phyloP scores from a whole-genome alignment of 345 rosid genomes.

The Gossypium anomalum region DNA sequence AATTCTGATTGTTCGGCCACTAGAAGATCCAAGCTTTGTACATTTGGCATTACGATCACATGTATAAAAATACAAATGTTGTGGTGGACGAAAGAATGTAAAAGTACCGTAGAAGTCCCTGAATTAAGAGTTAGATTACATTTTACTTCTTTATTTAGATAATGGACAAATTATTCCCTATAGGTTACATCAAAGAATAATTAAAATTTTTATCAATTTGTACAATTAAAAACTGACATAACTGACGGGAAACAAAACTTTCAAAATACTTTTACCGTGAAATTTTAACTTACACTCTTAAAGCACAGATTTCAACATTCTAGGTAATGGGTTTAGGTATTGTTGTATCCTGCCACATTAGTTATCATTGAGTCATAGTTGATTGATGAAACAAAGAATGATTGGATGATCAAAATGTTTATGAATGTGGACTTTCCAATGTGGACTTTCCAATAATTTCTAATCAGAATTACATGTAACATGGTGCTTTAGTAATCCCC shows the following conservation, averaged over 20 bases:
- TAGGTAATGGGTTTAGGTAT: background rate
- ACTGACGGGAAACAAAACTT: fast-evolving
- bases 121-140: fast-evolving
- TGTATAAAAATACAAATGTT: background rate
- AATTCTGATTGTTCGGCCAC: background rate
- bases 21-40: background rate
- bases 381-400: background rate
- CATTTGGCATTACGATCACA: background rate
- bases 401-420: background rate
- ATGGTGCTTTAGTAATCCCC: background rate
- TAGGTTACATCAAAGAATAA: fast-evolving
- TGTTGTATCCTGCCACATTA: too few species aligned
- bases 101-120: fast-evolving
- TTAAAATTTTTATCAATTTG: too few species aligned
- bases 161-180: too few species aligned
- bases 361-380: background rate
- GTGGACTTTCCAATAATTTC: background rate
- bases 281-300: too few species aligned
- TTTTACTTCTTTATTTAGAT: fast-evolving
- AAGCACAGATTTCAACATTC: background rate
- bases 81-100: background rate
- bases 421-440: background rate
- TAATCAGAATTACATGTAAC: background rate
- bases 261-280: too few species aligned
- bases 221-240: fast-evolving